These are phyloP conservation scores for Citrus australasica DNA, from an alignment of 345 rosid species.

Conservation along the genomic window DNA sequence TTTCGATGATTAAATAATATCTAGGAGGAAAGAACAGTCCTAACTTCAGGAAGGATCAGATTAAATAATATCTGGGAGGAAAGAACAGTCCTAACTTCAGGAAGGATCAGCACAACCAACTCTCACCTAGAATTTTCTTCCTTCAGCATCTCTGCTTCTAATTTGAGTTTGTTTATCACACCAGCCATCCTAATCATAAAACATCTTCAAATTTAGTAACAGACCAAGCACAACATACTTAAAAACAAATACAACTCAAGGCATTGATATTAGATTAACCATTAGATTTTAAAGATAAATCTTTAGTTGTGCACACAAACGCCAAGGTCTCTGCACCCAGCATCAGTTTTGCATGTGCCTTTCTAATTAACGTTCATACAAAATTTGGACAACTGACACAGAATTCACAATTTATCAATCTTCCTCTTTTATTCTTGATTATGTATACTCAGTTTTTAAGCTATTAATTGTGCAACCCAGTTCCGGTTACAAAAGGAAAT, in stretches of 20 bases:
- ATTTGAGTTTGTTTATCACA: conserved; percentile 54
- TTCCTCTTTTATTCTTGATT: neutral
- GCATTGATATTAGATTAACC: neutral
- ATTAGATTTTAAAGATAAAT: neutral
- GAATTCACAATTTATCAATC: neutral
- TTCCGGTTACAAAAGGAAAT: neutral
- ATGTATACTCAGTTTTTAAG: neutral
- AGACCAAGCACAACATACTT: neutral
- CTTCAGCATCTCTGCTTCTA: conserved; percentile 56
- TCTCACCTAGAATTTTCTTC: conserved; percentile 53
- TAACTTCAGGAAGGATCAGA: conserved; percentile 3
- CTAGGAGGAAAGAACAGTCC: neutral
- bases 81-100: neutral
- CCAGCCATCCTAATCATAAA: conserved; percentile 50
- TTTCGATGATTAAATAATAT: conserved; percentile 3
- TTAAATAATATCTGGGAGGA: conserved; percentile 5
- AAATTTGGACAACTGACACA: neutral
- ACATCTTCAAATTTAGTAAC: neutral
- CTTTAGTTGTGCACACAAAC: neutral
- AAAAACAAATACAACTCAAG: neutral
- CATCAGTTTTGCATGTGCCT: neutral
- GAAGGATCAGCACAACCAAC: conserved; percentile 1
- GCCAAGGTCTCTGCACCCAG: neutral
- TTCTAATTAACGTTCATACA: neutral
- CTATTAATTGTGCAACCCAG: neutral